These are phyloP conservation scores for Theileria parva DNA, from an alignment of 169 alveolate genomes.

Conservation along the genomic window DNA sequence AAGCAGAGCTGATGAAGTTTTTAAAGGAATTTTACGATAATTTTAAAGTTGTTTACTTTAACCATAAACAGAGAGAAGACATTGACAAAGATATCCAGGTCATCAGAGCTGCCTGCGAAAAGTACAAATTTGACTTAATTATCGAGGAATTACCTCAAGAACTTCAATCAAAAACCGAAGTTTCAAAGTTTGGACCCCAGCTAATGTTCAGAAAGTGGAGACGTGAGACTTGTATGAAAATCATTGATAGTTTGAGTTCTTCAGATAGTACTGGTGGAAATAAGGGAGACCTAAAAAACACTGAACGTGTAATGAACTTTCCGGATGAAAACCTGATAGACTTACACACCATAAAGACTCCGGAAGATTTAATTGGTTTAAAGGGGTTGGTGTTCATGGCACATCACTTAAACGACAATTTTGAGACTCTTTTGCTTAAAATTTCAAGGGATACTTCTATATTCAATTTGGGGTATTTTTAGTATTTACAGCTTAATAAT, in stretches of 20 bases:
- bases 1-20: neutral
- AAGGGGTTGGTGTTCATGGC: conserved; percentile 51
- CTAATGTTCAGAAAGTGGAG: conserved; percentile 21
- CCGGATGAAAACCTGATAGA: neutral
- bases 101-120: conserved; percentile 35
- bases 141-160: conserved; percentile 5
- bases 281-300: neutral
- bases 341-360: neutral
- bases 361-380: neutral
- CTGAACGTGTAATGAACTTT: neutral
- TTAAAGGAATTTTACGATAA: conserved; percentile 13
- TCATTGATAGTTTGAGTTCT: neutral
- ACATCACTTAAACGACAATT: conserved; percentile 48
- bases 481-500: neutral
- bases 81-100: conserved; percentile 40
- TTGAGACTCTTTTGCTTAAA: conserved; percentile 55
- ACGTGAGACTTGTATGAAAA: neutral
- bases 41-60: conserved; percentile 54
- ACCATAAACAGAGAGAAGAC: conserved; percentile 47
- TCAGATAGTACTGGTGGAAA: neutral
- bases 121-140: conserved; percentile 34
- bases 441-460: conserved; percentile 51
- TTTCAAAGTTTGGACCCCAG: neutral
- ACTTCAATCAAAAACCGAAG: neutral
- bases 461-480: conserved; percentile 33